These are phyloP conservation scores for Pythium vanterpoolii DNA, from an alignment of 352 stramenopile genomes.

Conservation along the genomic window DNA sequence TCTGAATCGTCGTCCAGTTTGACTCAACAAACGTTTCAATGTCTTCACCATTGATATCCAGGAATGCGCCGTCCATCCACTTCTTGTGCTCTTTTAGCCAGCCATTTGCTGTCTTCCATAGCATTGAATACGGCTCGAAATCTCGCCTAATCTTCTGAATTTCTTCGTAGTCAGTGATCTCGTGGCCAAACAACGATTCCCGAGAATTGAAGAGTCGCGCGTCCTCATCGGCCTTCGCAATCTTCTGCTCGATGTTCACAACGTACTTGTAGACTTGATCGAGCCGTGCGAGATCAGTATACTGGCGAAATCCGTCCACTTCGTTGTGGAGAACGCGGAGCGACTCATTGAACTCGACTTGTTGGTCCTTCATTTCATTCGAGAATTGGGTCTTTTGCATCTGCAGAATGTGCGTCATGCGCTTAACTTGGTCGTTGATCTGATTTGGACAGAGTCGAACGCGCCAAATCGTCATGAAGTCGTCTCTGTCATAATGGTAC, in stretches of 20 bases:
- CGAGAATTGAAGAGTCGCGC: conserved; percentile 91
- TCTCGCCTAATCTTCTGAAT: conserved; percentile 77
- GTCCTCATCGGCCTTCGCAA: conserved; percentile 89
- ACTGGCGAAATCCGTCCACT: conserved; percentile 83
- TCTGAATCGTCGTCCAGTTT: conserved; percentile 86
- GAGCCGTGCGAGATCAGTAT: conserved; percentile 82
- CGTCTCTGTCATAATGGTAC: conserved; percentile 82
- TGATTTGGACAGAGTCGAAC: conserved; percentile 86
- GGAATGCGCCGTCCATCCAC: conserved; percentile 92
- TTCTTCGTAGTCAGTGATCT: conserved; percentile 86
- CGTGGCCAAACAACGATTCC: conserved; percentile 87
- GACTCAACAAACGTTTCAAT: conserved; percentile 89
- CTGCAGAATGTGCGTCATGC: conserved; percentile 74
- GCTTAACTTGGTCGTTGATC: conserved; percentile 84
- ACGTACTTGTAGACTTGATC: conserved; percentile 89
- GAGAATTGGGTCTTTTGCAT: conserved; percentile 85
- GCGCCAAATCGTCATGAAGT: conserved; percentile 90
- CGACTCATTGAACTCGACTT: conserved; percentile 87
- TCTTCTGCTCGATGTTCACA: conserved; percentile 79
- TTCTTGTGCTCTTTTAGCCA: conserved; percentile 91
- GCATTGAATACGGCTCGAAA: conserved; percentile 93
- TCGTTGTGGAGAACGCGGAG: conserved; percentile 85
- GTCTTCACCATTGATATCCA: conserved; percentile 89
- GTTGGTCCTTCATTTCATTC: conserved; percentile 91
- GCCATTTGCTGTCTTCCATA: conserved; percentile 90